phyloP scores from a whole-genome alignment of 139 green algal genomes.

The Trebouxia sp. region DNA sequence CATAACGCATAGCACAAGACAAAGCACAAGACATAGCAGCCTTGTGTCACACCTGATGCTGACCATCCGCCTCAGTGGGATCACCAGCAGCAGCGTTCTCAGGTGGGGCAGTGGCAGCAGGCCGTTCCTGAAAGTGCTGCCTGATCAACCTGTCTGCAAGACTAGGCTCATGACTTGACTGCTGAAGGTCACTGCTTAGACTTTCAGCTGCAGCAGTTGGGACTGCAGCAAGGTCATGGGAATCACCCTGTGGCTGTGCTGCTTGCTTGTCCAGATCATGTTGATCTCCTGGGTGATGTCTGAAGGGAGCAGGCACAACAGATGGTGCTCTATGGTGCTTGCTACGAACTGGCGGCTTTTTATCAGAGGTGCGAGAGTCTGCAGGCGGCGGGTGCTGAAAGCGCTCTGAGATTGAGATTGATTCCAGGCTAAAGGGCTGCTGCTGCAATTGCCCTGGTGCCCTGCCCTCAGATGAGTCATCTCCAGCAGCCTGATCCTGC shows the following conservation, averaged over 20 bases:
- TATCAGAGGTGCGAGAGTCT: not conserved
- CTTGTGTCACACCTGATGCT: not conserved
- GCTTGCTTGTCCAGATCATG: too few relatives aligned
- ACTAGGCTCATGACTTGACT: not conserved
- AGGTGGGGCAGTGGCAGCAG: not conserved
- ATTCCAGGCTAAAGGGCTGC: not conserved
- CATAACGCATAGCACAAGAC: too few relatives aligned
- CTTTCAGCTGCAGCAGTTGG: not conserved
- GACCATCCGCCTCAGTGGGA: not conserved
- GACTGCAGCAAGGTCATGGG: not conserved
- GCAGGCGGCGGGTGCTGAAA: not conserved
- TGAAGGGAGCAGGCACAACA: too few relatives aligned
- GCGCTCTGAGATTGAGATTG: not conserved
- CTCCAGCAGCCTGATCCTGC: too few relatives aligned
- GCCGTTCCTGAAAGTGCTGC: not conserved
- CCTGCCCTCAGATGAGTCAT: too few relatives aligned
- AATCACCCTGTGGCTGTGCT: too few relatives aligned
- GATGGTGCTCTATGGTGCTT: too few relatives aligned
- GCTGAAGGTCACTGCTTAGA: not conserved
- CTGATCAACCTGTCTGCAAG: not conserved
- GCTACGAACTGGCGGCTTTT: too few relatives aligned
- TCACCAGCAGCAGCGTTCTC: not conserved
- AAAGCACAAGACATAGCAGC: not conserved
- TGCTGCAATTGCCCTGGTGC: not conserved
- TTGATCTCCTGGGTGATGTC: not conserved